Conservation (phyloP, 176 grass and related monocot genomes). For the Musa troglodytarum region DNA sequence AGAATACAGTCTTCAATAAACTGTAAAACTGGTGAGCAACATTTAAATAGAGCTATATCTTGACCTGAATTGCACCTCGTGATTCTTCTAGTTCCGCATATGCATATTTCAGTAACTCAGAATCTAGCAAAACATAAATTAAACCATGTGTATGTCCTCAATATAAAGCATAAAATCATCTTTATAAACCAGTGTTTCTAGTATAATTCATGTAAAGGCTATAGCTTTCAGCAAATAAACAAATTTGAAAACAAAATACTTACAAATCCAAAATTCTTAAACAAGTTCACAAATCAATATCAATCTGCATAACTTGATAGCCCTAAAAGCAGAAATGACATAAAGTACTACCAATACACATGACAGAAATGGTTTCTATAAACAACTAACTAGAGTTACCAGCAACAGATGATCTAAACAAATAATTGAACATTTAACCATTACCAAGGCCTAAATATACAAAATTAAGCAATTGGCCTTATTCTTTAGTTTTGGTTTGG, state of each 20-base stretch:
- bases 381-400: no score
- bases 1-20: not conserved
- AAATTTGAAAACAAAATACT: not conserved
- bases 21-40: not conserved
- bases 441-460: no score
- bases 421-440: no score
- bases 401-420: no score
- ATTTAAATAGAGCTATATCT: conserved; percentile 10
- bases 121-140: conserved; percentile 43
- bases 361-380: no score
- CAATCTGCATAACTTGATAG: not conserved
- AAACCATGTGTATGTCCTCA: conserved; percentile 7
- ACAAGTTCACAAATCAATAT: not conserved
- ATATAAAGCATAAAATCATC: not conserved
- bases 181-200: not conserved
- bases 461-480: no score
- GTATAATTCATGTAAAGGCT: not conserved
- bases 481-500: no score
- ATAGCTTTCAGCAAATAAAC: not conserved
- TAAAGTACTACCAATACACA: no score
- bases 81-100: conserved; percentile 89
- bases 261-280: not conserved
- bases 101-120: conserved; percentile 85
- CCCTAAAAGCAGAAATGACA: not conserved
- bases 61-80: conserved; percentile 74